These are phyloP conservation scores for Eucalyptus lansdowneana DNA, from an alignment of 345 rosid species.

Conservation along the genomic window DNA sequence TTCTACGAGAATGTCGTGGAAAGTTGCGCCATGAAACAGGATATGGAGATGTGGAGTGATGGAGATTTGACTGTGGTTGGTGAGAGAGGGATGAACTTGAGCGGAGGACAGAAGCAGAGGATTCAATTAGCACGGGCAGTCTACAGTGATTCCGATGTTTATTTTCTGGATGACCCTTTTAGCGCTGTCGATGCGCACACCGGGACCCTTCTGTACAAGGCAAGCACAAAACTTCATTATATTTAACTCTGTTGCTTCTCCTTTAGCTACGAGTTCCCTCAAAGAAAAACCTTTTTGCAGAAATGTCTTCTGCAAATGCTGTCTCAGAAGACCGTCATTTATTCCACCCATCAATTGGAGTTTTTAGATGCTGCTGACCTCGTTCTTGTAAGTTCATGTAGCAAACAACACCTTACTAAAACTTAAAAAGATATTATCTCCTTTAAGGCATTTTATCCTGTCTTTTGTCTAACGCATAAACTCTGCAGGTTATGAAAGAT, in stretches of 20 bases:
- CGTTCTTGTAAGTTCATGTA: constrained; percentile 27
- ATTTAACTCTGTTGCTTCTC: neutral
- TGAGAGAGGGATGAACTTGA: constrained; percentile 77
- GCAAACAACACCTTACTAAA: neutral
- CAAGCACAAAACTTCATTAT: neutral
- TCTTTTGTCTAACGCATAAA: neutral
- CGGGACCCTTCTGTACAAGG: constrained; percentile 14
- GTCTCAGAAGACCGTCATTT: constrained; percentile 44
- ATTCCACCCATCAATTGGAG: constrained; percentile 60
- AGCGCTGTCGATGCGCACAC: constrained; percentile 27
- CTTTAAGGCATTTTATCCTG: neutral
- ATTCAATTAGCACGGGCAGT: constrained; percentile 26
- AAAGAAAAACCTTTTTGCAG: constrained; percentile 14
- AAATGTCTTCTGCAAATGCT: constrained; percentile 39
- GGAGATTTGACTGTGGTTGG: constrained; percentile 64
- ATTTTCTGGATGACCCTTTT: constrained; percentile 19
- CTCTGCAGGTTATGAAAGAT: constrained; percentile 46
- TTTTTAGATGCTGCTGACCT: constrained; percentile 52
- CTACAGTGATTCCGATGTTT: constrained; percentile 14
- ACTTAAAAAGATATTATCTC: neutral
- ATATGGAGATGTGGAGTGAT: constrained; percentile 41
- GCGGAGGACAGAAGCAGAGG: constrained; percentile 30
- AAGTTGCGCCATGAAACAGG: constrained; percentile 58
- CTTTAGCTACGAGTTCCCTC: neutral
- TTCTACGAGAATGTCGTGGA: constrained; percentile 48